These are phyloP conservation scores for Pythium periplocum DNA, from an alignment of 352 stramenopile species.

Conservation along the genomic window DNA sequence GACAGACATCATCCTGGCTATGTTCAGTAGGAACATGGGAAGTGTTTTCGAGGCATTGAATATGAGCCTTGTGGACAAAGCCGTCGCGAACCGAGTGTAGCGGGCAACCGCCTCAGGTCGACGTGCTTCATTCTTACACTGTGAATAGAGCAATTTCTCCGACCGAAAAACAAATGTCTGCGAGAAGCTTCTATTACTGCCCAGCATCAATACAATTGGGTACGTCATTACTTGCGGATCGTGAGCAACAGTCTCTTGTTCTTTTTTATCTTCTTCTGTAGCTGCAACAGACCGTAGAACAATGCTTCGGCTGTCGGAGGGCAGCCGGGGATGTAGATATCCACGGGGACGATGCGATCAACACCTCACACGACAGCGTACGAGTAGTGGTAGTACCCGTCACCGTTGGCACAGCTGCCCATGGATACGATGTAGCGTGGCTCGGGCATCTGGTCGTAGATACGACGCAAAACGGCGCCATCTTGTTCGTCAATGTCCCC, in stretches of 20 bases:
- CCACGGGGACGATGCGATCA: constrained; percentile 97
- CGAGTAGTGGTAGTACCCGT: constrained; percentile 94
- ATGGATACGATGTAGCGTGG: constrained; percentile 98
- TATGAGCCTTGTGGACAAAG: no score
- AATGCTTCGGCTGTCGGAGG: constrained; percentile 97
- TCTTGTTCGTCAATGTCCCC: constrained; percentile 99
- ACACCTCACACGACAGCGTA: constrained; percentile 97
- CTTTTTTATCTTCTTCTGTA: constrained; percentile 99
- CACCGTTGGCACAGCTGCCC: constrained; percentile 98
- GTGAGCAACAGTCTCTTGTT: constrained; percentile 96
- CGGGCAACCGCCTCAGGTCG: no score
- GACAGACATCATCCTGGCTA: no score
- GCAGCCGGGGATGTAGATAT: constrained; percentile 99
- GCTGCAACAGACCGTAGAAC: constrained; percentile 97
- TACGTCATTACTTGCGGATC: constrained; percentile 90
- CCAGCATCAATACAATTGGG: no score
- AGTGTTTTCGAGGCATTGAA: no score
- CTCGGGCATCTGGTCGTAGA: constrained; percentile 99
- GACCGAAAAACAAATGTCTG: no score
- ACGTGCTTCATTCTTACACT: no score
- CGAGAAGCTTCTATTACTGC: no score
- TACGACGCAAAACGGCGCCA: constrained; percentile 95
- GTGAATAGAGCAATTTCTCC: no score
- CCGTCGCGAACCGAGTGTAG: no score
- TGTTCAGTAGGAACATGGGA: no score